A percentile compares a stretch with the other conserved stretches of the same genome.
Conservation (phyloP, 257 asterid species). For the Forsythia viridissima region DNA sequence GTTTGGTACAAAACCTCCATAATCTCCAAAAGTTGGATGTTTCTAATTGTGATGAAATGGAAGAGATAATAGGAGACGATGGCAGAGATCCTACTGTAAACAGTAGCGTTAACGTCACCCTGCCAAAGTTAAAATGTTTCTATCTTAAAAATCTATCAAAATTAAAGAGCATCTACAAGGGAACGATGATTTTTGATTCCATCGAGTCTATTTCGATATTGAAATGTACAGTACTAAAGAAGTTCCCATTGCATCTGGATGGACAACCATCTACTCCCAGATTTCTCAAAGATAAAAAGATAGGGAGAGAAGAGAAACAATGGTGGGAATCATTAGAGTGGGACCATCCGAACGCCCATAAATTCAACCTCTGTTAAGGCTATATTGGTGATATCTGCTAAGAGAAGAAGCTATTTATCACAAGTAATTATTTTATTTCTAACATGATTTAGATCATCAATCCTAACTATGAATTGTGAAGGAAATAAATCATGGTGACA, state of each 20-base stretch:
- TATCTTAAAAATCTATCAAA: slow-evolving; percentile 20
- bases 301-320: slow-evolving; percentile 21
- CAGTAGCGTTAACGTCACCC: background rate
- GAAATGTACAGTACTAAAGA: slow-evolving; percentile 18
- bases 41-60: background rate
- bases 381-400: background rate
- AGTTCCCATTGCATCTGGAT: slow-evolving; percentile 23
- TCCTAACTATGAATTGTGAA: background rate
- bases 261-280: slow-evolving; percentile 20
- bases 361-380: slow-evolving; percentile 19
- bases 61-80: slow-evolving; percentile 23
- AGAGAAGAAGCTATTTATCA: too few relatives aligned
- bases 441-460: background rate
- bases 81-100: background rate
- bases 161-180: slow-evolving; percentile 25
- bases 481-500: background rate
- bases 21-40: too few relatives aligned
- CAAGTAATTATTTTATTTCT: too few relatives aligned
- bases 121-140: slow-evolving; percentile 21
- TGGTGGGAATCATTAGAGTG: slow-evolving; percentile 39
- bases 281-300: slow-evolving; percentile 25
- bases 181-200: slow-evolving; percentile 21
- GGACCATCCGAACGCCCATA: slow-evolving; percentile 18
- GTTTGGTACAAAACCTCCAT: too few relatives aligned
- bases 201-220: slow-evolving; percentile 20